Evolutionary conservation across 805 yeast genomes (phyloP).

Genomic region (Pichia exigua): DNA sequence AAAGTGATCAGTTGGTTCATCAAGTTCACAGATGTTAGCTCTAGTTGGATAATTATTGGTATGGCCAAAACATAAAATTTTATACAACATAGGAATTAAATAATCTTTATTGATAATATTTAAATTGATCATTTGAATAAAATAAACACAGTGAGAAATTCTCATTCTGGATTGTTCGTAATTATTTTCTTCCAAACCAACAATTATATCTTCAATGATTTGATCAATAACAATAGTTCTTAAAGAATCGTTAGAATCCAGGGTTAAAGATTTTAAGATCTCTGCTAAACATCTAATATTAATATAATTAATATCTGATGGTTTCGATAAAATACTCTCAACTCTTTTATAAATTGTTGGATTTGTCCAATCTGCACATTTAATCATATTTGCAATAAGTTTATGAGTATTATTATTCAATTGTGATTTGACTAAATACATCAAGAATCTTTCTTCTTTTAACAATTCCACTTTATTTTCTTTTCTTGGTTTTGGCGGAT

Average conservation of each 20-base stretch:
- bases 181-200: slow-evolving; percentile 61
- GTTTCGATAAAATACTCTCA: slow-evolving; percentile 42
- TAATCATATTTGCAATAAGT: slow-evolving; percentile 31
- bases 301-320: slow-evolving; percentile 55
- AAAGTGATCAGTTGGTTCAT: slow-evolving; percentile 62
- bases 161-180: slow-evolving; percentile 53
- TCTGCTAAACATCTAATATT: slow-evolving; percentile 43
- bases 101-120: slow-evolving; percentile 39
- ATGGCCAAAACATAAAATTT: slow-evolving; percentile 60
- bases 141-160: slow-evolving; percentile 50
- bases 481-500: slow-evolving; percentile 44
- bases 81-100: slow-evolving; percentile 45
- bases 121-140: slow-evolving; percentile 49
- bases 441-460: slow-evolving; percentile 42
- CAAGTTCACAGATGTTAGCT: slow-evolving; percentile 36
- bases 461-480: slow-evolving; percentile 24
- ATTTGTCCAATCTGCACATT: slow-evolving; percentile 41
- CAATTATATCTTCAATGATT: slow-evolving; percentile 50
- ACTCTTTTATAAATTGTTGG: slow-evolving; percentile 26
- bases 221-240: slow-evolving; percentile 43
- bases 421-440: slow-evolving; percentile 44
- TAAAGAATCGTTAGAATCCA: slow-evolving; percentile 19
- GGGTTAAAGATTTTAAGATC: slow-evolving; percentile 34
- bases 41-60: slow-evolving; percentile 48
- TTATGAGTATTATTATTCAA: slow-evolving; percentile 32